A percentile compares a stretch with the other conserved stretches of the same genome.
phyloP scores from a whole-genome alignment of 768 basidiomycete genomes.

The Mycena chlorophos region DNA sequence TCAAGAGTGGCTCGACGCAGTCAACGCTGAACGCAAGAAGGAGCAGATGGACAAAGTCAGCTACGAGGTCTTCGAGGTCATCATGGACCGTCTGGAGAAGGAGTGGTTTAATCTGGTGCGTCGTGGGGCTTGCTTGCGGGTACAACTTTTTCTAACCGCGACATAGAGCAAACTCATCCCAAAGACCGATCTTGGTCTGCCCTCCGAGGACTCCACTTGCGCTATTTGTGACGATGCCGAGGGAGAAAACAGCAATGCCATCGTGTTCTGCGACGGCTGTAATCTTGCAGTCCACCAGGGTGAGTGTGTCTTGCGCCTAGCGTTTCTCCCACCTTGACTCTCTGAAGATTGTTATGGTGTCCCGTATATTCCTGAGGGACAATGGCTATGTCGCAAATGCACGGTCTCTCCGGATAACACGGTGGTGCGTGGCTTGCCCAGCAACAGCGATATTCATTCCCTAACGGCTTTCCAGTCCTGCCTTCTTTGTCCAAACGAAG shows the following conservation, averaged over 20 bases:
- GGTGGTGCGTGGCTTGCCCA: constrained; percentile 60
- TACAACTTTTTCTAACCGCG: not conserved
- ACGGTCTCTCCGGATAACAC: constrained; percentile 96
- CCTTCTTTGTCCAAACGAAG: constrained; percentile 94
- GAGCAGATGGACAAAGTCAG: constrained; percentile 69
- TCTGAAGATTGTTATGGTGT: constrained; percentile 93
- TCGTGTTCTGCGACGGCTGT: constrained; percentile 99
- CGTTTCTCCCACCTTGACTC: not conserved
- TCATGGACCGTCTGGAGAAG: constrained; percentile 98
- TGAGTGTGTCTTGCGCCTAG: constrained; percentile 32
- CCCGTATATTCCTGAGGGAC: constrained; percentile 98
- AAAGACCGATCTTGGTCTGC: constrained; percentile 81
- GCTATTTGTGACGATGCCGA: constrained; percentile 98
- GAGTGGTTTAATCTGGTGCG: constrained; percentile 96
- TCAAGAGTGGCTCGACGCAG: constrained; percentile 88
- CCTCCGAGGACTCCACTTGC: constrained; percentile 94
- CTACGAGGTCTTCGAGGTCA: constrained; percentile 89
- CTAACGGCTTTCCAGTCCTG: constrained; percentile 61
- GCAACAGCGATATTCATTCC: not conserved
- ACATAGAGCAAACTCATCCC: constrained; percentile 88
- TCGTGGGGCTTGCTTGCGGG: constrained; percentile 5
- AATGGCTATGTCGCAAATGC: constrained; percentile 98
- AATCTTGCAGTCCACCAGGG: constrained; percentile 99
- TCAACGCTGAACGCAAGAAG: constrained; percentile 82
- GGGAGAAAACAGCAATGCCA: constrained; percentile 97